Percentiles rank a stretch among this genome's conserved stretches.
phyloP scores from a whole-genome alignment of 768 basidiomycete genomes.

The Psilocybe subaeruginosa region DNA sequence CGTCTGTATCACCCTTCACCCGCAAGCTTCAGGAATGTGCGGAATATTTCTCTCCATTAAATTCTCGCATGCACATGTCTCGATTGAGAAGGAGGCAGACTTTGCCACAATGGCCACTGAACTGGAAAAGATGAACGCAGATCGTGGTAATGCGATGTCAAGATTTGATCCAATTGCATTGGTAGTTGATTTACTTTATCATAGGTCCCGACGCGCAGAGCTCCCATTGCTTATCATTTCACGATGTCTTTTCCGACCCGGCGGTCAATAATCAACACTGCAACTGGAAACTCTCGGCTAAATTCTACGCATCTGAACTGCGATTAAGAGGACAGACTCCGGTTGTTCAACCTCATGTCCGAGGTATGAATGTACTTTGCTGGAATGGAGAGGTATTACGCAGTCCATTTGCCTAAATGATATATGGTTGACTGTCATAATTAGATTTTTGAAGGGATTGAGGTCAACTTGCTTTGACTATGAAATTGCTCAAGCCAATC shows the following conservation, averaged over 20 bases:
- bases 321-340: slow-evolving; percentile 62
- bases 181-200: neutral
- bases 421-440: neutral
- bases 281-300: slow-evolving; percentile 22
- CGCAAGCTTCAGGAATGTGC: slow-evolving; percentile 51
- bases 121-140: slow-evolving; percentile 53
- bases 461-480: slow-evolving; percentile 43
- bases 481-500: neutral
- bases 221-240: slow-evolving; percentile 9
- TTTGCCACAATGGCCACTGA: slow-evolving; percentile 12
- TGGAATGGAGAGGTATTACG: slow-evolving; percentile 84
- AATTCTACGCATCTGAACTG: slow-evolving; percentile 78
- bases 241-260: neutral
- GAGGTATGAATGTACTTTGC: slow-evolving; percentile 64
- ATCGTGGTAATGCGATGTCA: slow-evolving; percentile 48
- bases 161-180: slow-evolving; percentile 14
- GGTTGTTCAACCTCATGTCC: slow-evolving; percentile 70
- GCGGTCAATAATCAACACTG: neutral
- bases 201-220: slow-evolving; percentile 71
- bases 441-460: slow-evolving; percentile 78
- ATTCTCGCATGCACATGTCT: slow-evolving; percentile 15
- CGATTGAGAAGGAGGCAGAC: neutral
- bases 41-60: slow-evolving; percentile 63
- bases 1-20: too few relatives aligned
- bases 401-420: neutral